Percentiles rank a stretch among this genome's conserved stretches.
Evolutionary conservation across 1,284 basidiomycete genomes (phyloP).

Genomic region (Trametes pubescens): DNA sequence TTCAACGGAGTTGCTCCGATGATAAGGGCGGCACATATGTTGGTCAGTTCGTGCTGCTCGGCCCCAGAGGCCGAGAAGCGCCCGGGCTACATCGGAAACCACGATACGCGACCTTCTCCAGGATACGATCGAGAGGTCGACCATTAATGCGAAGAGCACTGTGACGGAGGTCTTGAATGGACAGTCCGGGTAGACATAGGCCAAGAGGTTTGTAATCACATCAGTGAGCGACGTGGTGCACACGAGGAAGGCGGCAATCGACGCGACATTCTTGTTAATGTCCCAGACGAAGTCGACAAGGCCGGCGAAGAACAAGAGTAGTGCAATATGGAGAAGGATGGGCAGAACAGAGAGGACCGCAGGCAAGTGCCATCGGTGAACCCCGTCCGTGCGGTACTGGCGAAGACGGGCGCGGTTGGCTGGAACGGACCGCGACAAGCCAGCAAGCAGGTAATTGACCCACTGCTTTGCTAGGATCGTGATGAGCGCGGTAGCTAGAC

Average conservation of each 20-base stretch:
- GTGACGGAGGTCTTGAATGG: constrained; percentile 28
- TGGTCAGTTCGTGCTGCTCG: no score
- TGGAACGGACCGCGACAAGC: constrained; percentile 10
- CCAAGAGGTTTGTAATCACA: constrained; percentile 7
- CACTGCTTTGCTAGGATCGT: constrained; percentile 29
- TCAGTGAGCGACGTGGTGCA: not conserved
- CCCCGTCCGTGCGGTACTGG: constrained; percentile 22
- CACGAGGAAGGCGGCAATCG: not conserved
- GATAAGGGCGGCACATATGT: no score
- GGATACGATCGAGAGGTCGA: no score
- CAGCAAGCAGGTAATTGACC: constrained; percentile 19
- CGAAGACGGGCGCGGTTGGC: constrained; percentile 15
- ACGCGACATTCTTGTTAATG: constrained; percentile 12
- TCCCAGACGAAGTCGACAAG: constrained; percentile 28
- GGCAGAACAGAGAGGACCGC: constrained; percentile 20
- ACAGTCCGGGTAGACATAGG: constrained; percentile 24
- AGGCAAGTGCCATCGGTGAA: constrained; percentile 24
- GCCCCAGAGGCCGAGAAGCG: no score
- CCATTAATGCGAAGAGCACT: not conserved
- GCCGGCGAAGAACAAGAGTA: constrained; percentile 29
- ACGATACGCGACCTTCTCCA: no score
- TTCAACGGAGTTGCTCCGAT: no score
- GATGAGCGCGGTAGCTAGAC: constrained; percentile 23
- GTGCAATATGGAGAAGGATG: constrained; percentile 23
- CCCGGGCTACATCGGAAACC: no score